Conservation (phyloP, 257 asterid genomes). For the Solanum appendiculatum region DNA sequence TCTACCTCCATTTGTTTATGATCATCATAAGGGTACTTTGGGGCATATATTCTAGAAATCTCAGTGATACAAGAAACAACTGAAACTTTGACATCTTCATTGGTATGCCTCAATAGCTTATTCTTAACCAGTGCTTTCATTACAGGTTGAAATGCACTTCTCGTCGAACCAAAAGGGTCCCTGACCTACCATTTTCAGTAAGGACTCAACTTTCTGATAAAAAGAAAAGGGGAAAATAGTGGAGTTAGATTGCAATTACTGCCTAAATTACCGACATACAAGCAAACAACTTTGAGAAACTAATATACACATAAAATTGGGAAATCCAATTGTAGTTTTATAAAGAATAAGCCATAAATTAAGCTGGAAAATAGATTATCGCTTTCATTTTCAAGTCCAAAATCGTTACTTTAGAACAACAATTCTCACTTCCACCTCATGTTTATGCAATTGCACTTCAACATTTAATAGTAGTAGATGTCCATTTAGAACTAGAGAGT, state of each 20-base stretch:
- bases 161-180: constrained; percentile 25
- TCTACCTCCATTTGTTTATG: constrained; percentile 35
- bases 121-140: constrained; percentile 33
- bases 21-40: constrained; percentile 24
- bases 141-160: constrained; percentile 21
- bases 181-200: constrained; percentile 31
- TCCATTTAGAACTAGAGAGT: neutral
- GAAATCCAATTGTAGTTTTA: neutral
- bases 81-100: constrained; percentile 27
- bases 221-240: neutral
- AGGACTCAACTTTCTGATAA: constrained; percentile 31
- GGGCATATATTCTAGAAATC: constrained; percentile 44
- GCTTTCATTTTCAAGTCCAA: neutral
- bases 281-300: neutral
- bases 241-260: neutral
- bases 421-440: neutral
- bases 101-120: constrained; percentile 21
- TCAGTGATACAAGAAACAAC: constrained; percentile 43
- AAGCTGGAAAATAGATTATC: neutral
- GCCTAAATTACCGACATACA: neutral
- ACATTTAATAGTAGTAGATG: neutral
- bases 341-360: neutral
- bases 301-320: neutral
- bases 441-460: neutral
- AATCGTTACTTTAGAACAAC: neutral